Evolutionary conservation across 805 yeast species (phyloP).

Genomic region (Ogataea nitratoaversa): DNA sequence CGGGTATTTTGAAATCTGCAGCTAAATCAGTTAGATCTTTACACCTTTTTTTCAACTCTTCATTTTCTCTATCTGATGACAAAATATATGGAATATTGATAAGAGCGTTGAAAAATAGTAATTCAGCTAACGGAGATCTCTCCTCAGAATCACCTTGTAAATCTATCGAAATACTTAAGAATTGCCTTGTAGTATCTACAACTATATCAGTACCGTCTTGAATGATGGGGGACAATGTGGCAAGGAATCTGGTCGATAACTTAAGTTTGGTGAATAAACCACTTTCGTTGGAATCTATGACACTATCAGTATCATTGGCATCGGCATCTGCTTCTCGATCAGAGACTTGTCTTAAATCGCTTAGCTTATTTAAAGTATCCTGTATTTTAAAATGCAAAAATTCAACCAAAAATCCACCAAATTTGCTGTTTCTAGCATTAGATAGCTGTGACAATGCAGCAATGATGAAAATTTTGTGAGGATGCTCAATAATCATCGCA

Average conservation of each 20-base stretch:
- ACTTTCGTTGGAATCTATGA: constrained; percentile 31
- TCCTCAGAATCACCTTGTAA: constrained; percentile 39
- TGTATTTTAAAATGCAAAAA: constrained; percentile 64
- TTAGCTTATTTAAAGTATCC: constrained; percentile 38
- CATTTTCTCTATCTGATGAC: constrained; percentile 22
- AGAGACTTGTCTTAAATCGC: too few species aligned
- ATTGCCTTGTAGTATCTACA: constrained; percentile 43
- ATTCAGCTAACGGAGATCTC: constrained; percentile 63
- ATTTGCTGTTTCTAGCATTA: constrained; percentile 56
- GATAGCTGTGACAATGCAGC: constrained; percentile 64
- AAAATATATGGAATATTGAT: constrained; percentile 57
- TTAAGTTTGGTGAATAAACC: constrained; percentile 73
- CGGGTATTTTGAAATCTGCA: constrained; percentile 11
- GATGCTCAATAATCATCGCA: constrained; percentile 80
- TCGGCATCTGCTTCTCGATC: constrained; percentile 13
- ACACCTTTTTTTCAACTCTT: constrained; percentile 30
- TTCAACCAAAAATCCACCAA: constrained; percentile 68
- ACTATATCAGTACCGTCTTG: constrained; percentile 36
- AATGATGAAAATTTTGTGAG: constrained; percentile 78
- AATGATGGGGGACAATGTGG: constrained; percentile 61
- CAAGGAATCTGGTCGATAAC: constrained; percentile 63
- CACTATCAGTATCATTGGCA: constrained; percentile 10
- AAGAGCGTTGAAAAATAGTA: constrained; percentile 57
- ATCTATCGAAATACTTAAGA: constrained; percentile 52
- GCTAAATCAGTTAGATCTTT: constrained; percentile 46